phyloP scores from a whole-genome alignment of 768 basidiomycete genomes.

The Mycena filopes region DNA sequence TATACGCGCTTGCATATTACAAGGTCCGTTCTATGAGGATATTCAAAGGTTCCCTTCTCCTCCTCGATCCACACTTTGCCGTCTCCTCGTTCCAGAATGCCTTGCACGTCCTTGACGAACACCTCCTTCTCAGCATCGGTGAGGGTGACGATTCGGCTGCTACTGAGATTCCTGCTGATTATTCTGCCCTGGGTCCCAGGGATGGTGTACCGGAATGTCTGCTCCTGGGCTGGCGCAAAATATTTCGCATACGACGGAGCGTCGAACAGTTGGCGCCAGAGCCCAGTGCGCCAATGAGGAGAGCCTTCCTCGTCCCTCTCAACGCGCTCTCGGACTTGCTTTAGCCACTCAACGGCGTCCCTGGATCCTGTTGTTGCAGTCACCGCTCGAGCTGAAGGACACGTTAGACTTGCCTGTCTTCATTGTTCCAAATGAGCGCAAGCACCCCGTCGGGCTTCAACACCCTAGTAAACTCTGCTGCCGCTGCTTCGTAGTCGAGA shows the following conservation, averaged over 20 bases:
- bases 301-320: constrained; percentile 60
- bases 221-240: constrained; percentile 59
- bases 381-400: too few species aligned
- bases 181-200: constrained; percentile 54
- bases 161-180: constrained; percentile 63
- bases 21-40: constrained; percentile 62
- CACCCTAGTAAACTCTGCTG: constrained; percentile 66
- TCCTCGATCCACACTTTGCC: constrained; percentile 67
- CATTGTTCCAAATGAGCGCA: constrained; percentile 70
- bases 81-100: constrained; percentile 58
- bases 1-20: constrained; percentile 42
- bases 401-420: constrained; percentile 37
- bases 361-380: background rate
- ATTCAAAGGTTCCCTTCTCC: constrained; percentile 63
- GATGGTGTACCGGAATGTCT: constrained; percentile 49
- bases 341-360: constrained; percentile 54
- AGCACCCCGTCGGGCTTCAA: constrained; percentile 64
- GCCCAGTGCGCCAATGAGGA: constrained; percentile 66
- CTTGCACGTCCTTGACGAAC: constrained; percentile 52
- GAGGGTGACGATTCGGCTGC: constrained; percentile 67
- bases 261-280: constrained; percentile 65
- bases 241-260: constrained; percentile 53
- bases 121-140: constrained; percentile 52
- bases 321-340: constrained; percentile 58
- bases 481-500: constrained; percentile 61